These are phyloP conservation scores for Thermothielavioides terrestris DNA, from an alignment of 495 filamentous ascomycete genomes.

Conservation along the genomic window DNA sequence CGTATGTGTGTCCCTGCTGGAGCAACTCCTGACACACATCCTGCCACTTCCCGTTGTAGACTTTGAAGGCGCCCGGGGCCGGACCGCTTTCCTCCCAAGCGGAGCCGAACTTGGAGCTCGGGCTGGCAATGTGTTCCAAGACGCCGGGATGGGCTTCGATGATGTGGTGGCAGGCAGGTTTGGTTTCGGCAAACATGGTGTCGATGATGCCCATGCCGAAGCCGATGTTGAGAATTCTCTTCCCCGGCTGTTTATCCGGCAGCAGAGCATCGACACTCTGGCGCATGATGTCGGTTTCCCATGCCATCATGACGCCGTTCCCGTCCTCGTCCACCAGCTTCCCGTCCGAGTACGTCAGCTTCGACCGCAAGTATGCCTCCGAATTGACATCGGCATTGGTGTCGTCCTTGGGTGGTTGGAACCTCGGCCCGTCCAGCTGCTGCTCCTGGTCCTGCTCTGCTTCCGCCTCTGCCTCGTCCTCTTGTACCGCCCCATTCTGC, in stretches of 20 bases:
- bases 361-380: constrained; percentile 66
- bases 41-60: constrained; percentile 66
- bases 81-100: constrained; percentile 36
- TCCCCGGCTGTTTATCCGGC: constrained; percentile 37
- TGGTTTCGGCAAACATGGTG: constrained; percentile 62
- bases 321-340: constrained; percentile 69
- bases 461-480: constrained; percentile 6
- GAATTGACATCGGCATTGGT: constrained; percentile 46
- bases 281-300: constrained; percentile 89
- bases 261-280: constrained; percentile 50
- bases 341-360: constrained; percentile 62
- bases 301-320: constrained; percentile 96
- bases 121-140: constrained; percentile 51
- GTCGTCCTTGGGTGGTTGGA: constrained; percentile 25
- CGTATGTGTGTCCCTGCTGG: constrained; percentile 61
- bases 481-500: constrained; percentile 9
- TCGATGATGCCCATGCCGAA: constrained; percentile 98
- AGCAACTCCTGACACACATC: constrained; percentile 66
- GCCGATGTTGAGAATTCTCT: constrained; percentile 80
- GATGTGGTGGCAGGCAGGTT: constrained; percentile 67
- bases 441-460: constrained; percentile 13
- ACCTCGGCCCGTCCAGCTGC: constrained; percentile 19
- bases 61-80: constrained; percentile 34
- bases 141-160: constrained; percentile 88
- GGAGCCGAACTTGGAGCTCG: constrained; percentile 37